Base-by-base conservation (phyloP, 2,329 filamentous ascomycete genomes). In the Cordyceps tenuipes region DNA sequence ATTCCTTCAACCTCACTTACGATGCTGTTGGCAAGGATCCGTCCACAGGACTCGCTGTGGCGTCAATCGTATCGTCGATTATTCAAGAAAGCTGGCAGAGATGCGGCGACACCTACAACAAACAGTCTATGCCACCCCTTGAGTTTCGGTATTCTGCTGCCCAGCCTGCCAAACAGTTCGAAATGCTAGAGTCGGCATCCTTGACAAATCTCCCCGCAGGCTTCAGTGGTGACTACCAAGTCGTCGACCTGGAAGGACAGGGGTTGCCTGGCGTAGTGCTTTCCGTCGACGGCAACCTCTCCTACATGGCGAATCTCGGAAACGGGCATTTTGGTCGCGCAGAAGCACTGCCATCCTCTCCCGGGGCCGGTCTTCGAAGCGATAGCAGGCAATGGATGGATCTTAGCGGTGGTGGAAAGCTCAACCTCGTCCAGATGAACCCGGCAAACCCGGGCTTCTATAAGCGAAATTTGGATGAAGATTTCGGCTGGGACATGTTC, bases 1-100 rank as follows among this genome's bases (percentile, higher is more conserved):
- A 44, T 9, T 66, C 68, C 7, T 53, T 63, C 36, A 51, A 61
- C 12, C 47, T 68, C n/a, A 48, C 41, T 9, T 58, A 61, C 23
- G 19, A 56, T 31, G 12, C 46, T 59, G 13, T 48, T 23, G 46
- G 19, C 34, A 31, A 51, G 23, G 49, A 59, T 29, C 12, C 23
- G n/a, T 29, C 47, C 2, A 53, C 39, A 23, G 49, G 57, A 12
- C 34, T 46, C 19, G 48, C 57, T 17, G 31, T 41, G 13, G 48
- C 56, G 2, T 51, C 56, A 12, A 39, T 59, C 5, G 19, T 53
- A 41, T 17, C 36, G 13, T 59, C 57, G 7, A 26, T 53, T 21
- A 48, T 23, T 2, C 57, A 59, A 23, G 17, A 59, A 26, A 39
- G 41, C 9, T 59, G 57, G 57, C 36, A 47, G 41, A 59, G 49